phyloP scores from a whole-genome alignment of 345 rosid species.

The Brassica nigra region DNA sequence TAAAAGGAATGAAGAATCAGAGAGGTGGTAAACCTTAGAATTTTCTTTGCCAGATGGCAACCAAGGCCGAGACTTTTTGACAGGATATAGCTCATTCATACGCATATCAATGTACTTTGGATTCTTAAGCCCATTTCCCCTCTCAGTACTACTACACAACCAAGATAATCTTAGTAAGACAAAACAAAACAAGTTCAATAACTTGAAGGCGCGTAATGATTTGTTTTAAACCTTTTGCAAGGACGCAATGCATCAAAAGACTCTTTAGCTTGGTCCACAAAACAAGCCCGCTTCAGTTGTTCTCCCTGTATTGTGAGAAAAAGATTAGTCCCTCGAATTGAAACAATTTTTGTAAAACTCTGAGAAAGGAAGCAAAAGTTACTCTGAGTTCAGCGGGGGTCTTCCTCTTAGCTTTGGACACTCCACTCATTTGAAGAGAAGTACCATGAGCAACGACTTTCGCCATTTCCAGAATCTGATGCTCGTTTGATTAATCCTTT shows the following conservation, averaged over 20 bases:
- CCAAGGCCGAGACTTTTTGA: conserved; percentile 69
- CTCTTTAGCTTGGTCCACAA: conserved; percentile 55
- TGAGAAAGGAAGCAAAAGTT: conserved; percentile 23
- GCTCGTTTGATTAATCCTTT: conserved; percentile 30
- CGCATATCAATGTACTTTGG: conserved; percentile 72
- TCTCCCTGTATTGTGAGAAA: conserved; percentile 50
- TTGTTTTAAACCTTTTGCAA: conserved; percentile 45
- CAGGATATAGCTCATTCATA: conserved; percentile 76
- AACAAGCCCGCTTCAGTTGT: conserved; percentile 62
- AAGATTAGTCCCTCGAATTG: neutral
- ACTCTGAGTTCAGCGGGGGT: conserved; percentile 90
- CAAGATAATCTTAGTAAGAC: conserved; percentile 23
- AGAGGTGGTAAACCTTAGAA: conserved; percentile 52
- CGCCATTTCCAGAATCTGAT: conserved; percentile 47
- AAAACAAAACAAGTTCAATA: neutral
- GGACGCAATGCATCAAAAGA: conserved; percentile 49
- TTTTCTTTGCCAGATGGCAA: conserved; percentile 61
- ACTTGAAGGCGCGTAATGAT: neutral
- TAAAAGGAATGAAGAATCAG: conserved; percentile 16
- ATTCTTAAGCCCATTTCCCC: conserved; percentile 50
- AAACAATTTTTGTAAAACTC: neutral
- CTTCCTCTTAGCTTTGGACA: conserved; percentile 61
- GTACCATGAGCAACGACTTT: conserved; percentile 64
- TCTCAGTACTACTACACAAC: conserved; percentile 36
- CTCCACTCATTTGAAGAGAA: conserved; percentile 53